Evolutionary conservation across 2,329 filamentous ascomycete species (phyloP).

Genomic region (Paramyrothecium sp.): DNA sequence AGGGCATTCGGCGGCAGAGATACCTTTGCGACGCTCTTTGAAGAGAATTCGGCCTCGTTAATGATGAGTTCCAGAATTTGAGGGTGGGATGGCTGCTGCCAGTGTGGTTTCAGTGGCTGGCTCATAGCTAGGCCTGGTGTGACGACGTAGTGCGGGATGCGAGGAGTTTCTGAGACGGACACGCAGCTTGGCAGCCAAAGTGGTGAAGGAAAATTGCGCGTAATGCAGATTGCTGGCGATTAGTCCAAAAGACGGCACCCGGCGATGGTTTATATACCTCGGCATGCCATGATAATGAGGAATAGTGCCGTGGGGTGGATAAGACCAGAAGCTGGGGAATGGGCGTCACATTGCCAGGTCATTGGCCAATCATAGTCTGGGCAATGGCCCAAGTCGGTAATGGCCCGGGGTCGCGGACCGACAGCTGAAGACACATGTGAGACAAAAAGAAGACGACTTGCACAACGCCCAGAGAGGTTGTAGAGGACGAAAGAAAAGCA

Average conservation of each 20-base stretch:
- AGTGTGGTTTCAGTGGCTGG: conserved; percentile 57
- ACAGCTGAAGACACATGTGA: no score
- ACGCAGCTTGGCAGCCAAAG: no score
- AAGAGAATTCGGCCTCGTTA: conserved; percentile 53
- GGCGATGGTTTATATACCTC: not conserved
- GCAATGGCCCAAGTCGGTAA: conserved; percentile 8
- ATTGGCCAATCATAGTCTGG: conserved; percentile 8
- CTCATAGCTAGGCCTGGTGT: conserved; percentile 28
- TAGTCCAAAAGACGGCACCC: not conserved
- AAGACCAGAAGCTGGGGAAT: not conserved
- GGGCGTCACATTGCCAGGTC: not conserved
- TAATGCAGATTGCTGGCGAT: not conserved
- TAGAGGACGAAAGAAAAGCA: no score
- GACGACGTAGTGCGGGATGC: not conserved
- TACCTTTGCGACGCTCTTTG: conserved; percentile 57
- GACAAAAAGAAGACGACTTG: no score
- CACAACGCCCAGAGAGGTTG: no score
- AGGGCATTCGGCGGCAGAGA: conserved; percentile 60
- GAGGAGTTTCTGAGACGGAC: not conserved
- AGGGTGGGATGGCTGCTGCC: conserved; percentile 61
- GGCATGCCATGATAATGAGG: not conserved
- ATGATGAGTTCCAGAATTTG: conserved; percentile 55
- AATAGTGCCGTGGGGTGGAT: not conserved
- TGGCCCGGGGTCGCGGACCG: not conserved
- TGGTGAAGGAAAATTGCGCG: no score